A percentile compares a stretch with the other conserved stretches of the same genome.
These are phyloP conservation scores for Penicillium sp. DNA, from an alignment of 2,329 filamentous ascomycete genomes.

Conservation along the genomic window DNA sequence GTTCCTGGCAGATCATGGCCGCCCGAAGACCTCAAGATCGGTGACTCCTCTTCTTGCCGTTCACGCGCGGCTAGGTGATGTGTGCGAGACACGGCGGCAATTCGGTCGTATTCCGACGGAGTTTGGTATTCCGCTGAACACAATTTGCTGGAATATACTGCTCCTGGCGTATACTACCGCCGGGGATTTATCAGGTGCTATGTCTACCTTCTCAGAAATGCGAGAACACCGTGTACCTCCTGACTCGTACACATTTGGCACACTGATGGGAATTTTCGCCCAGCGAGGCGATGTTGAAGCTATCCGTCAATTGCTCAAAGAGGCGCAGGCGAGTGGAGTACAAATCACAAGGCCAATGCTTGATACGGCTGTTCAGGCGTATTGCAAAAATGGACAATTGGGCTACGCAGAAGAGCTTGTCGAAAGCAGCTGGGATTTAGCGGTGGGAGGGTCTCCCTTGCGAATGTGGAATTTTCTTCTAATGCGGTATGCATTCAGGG, in stretches of 20 bases:
- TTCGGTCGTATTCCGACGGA: conserved; percentile 61
- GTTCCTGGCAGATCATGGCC: conserved; percentile 39
- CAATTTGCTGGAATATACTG: conserved; percentile 71
- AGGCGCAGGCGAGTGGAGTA: conserved; percentile 57
- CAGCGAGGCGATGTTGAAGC: conserved; percentile 70
- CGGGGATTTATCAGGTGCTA: conserved; percentile 64
- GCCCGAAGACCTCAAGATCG: conserved; percentile 30
- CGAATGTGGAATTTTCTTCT: conserved; percentile 78
- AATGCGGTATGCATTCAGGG: conserved; percentile 63
- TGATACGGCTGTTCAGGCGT: conserved; percentile 65
- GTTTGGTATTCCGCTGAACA: conserved; percentile 57
- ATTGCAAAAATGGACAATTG: conserved; percentile 58
- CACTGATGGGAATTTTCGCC: conserved; percentile 70
- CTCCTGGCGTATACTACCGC: conserved; percentile 67
- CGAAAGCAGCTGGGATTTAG: conserved; percentile 53
- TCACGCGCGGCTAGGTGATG: conserved; percentile 67
- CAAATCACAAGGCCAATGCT: conserved; percentile 58
- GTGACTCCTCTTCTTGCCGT: conserved; percentile 64
- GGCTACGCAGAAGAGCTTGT: conserved; percentile 60
- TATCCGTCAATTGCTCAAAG: conserved; percentile 63
- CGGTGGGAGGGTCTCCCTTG: conserved; percentile 54
- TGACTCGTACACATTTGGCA: conserved; percentile 65
- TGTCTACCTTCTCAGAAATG: conserved; percentile 63
- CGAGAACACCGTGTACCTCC: conserved; percentile 50
- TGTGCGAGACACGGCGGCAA: conserved; percentile 56